Conservation (phyloP, 2,329 filamentous ascomycete genomes). For the Ophiostoma novo-ulmi region DNA sequence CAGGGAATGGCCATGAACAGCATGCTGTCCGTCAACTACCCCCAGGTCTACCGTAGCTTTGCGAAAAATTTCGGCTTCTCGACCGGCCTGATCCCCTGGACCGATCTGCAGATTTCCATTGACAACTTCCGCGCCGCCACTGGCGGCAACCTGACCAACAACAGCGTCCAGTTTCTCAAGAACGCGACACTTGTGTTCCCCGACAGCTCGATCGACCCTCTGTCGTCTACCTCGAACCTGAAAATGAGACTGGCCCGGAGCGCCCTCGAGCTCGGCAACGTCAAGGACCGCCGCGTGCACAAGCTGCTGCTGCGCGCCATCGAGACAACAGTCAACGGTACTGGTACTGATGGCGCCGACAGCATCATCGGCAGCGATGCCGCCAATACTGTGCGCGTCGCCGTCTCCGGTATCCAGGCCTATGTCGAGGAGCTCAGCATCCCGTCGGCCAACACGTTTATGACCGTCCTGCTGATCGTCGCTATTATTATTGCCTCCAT, state of each 20-base stretch:
- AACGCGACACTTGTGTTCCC: slow-evolving; percentile 71
- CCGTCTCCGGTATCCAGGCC: slow-evolving; percentile 71
- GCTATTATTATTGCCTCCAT: slow-evolving; percentile 81
- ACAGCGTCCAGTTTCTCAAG: slow-evolving; percentile 67
- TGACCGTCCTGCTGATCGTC: slow-evolving; percentile 87
- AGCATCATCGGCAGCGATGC: slow-evolving; percentile 47
- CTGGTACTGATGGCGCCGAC: slow-evolving; percentile 28
- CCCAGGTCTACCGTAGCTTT: slow-evolving; percentile 82
- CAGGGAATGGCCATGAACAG: slow-evolving; percentile 92
- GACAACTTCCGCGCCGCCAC: slow-evolving; percentile 75
- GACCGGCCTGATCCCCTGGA: slow-evolving; percentile 77
- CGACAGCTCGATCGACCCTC: slow-evolving; percentile 48
- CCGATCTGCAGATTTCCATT: slow-evolving; percentile 71
- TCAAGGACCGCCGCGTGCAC: slow-evolving; percentile 17
- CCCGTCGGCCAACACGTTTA: slow-evolving; percentile 86
- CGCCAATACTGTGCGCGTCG: slow-evolving; percentile 37
- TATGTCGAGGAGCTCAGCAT: slow-evolving; percentile 81
- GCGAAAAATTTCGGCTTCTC: slow-evolving; percentile 92
- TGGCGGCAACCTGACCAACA: slow-evolving; percentile 78
- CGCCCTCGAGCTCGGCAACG: slow-evolving; percentile 42
- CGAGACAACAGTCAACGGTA: slow-evolving; percentile 43
- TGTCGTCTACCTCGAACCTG: slow-evolving; percentile 37
- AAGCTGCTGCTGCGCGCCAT: slow-evolving; percentile 42
- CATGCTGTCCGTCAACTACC: slow-evolving; percentile 89
- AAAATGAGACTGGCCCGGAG: slow-evolving; percentile 53